A percentile compares a stretch with the other conserved stretches of the same genome.
phyloP scores from a whole-genome alignment of 345 rosid genomes.

The Salix koriyanagi region DNA sequence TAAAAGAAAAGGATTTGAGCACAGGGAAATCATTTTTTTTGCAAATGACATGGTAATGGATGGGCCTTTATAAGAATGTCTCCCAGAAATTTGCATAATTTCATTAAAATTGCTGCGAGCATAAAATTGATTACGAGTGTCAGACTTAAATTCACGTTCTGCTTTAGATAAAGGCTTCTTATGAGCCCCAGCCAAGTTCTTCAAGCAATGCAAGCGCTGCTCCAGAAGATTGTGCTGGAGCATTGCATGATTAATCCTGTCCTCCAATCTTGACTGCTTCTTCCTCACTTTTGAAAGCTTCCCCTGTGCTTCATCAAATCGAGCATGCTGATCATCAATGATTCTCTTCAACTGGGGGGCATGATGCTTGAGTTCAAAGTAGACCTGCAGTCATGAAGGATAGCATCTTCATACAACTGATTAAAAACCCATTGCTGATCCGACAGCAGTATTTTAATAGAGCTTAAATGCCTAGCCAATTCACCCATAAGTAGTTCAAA shows the following conservation, averaged over 20 bases:
- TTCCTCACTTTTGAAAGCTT: slow-evolving; percentile 62
- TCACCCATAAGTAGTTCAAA: background rate
- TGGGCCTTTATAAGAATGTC: background rate
- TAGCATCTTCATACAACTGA: background rate
- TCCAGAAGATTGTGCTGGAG: slow-evolving; percentile 52
- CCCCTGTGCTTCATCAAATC: slow-evolving; percentile 53
- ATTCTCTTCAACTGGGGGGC: slow-evolving; percentile 78
- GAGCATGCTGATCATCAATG: slow-evolving; percentile 64
- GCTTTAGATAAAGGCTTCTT: slow-evolving; percentile 88
- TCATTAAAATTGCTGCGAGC: background rate
- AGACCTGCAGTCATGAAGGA: slow-evolving; percentile 43
- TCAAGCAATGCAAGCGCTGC: slow-evolving; percentile 53
- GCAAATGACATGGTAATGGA: background rate
- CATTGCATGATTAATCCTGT: slow-evolving; percentile 47
- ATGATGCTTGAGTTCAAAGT: slow-evolving; percentile 84
- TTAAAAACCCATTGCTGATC: slow-evolving; percentile 8
- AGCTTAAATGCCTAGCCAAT: background rate
- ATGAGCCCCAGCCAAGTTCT: slow-evolving; percentile 67
- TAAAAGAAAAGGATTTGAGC: background rate
- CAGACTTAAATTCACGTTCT: slow-evolving; percentile 73
- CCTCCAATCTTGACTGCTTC: slow-evolving; percentile 54
- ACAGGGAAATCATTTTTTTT: background rate
- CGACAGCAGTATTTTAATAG: background rate
- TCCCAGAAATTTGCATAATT: background rate
- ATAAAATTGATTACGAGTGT: slow-evolving; percentile 56